Evolutionary conservation across 1,284 basidiomycete genomes (phyloP), one percentile per base, ranked within the genome.

Genomic region (Melampsora larici-populina): DNA sequence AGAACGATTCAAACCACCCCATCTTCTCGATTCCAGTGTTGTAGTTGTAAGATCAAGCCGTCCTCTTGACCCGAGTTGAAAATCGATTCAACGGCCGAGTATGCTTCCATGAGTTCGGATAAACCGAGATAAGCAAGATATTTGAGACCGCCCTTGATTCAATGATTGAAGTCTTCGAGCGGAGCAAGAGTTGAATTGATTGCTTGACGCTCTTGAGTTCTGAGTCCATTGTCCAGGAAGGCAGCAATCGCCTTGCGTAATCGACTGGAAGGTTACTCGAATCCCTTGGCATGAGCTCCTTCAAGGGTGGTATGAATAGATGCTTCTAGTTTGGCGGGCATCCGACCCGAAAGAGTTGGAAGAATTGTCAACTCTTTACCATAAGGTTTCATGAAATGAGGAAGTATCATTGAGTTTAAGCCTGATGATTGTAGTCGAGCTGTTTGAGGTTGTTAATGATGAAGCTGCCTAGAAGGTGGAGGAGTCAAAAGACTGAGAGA

Each of bases 11-110:
- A 88, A 68, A 92, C 91, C 40, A 95, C 96, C 81, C 91, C 90
- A 85, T 97, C 94, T 48, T 96, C 92, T 85, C 97, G 95, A 87
- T 95, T 86, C 82, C 94, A 90, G 78, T 98, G 93, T 79, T 97
- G 90, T 72, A 99, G 88, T 79, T 90, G 89, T 79, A 99, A 88
- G 67, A 99, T 90, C 63, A 94, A 89, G 79, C 94, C 92, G 85
- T 97, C 87, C 81, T 87, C 95, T 79, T 96, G 94, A 82, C 91
- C 92, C 40, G 92, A 90, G 78, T 92, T 92, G 83, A 99, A 99
- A 48, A 97, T 85, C 84, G 90, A 91, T 86, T 99, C 97, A 5
- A 94, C 94, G 75, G 89, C 87, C 82, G 88, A 89, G 83, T 95
- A 97, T 67, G 88, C 87, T 36, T 87, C 87, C 69, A 97, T 86